A percentile compares a stretch with the other conserved stretches of the same genome.
Evolutionary conservation across 192 early-diverging fungal genomes (phyloP).

Genomic region (Coemansia interrupta): DNA sequence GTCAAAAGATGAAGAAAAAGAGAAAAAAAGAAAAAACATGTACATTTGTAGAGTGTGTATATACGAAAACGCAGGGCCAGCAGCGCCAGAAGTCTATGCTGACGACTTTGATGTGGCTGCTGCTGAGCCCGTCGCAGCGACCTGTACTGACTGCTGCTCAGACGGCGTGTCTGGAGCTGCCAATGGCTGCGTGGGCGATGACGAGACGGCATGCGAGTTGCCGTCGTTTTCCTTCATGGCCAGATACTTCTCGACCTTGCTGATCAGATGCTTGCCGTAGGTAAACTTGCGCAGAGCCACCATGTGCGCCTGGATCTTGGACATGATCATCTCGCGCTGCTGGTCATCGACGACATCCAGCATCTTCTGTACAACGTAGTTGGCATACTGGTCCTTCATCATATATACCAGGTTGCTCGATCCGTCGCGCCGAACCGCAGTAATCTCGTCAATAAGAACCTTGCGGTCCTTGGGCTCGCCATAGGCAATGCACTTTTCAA

Average conservation of each 20-base stretch:
- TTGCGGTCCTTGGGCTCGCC: constrained; percentile 84
- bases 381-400: constrained; percentile 99
- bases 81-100: neutral
- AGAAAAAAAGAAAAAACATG: too few species aligned
- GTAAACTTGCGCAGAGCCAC: constrained; percentile 93
- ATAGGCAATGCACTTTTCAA: constrained; percentile 96
- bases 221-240: constrained; percentile 14
- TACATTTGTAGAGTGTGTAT: too few species aligned
- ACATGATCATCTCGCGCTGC: constrained; percentile 83
- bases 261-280: constrained; percentile 96
- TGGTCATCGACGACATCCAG: constrained; percentile 92
- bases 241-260: constrained; percentile 56
- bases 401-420: constrained; percentile 81
- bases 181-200: constrained; percentile 11
- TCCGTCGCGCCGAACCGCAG: constrained; percentile 73
- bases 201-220: neutral
- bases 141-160: neutral
- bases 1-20: too few species aligned
- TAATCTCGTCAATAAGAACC: constrained; percentile 89
- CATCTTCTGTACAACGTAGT: constrained; percentile 99
- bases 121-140: constrained; percentile 3
- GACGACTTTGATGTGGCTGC: constrained; percentile 4
- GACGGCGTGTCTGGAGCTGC: neutral
- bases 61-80: too few species aligned
- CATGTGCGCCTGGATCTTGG: constrained; percentile 90